A percentile compares a stretch with the other conserved stretches of the same genome.
phyloP scores from a whole-genome alignment of 176 grass and related monocot species.

The Eleusine indica region DNA sequence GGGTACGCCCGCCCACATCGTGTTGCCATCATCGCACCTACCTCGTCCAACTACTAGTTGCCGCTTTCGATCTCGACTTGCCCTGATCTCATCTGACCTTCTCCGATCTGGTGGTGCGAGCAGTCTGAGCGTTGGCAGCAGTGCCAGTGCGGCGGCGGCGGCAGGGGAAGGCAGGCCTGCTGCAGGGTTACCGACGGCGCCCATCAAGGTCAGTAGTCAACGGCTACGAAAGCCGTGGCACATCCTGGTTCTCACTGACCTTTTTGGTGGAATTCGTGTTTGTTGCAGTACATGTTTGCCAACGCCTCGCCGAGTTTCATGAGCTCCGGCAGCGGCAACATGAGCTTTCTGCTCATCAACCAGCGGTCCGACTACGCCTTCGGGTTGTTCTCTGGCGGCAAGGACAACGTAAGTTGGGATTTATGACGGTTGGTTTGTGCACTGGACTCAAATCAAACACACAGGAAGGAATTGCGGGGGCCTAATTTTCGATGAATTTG shows the following conservation, averaged over 20 bases:
- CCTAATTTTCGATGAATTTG: neutral
- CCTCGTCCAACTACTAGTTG: neutral
- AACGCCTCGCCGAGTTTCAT: constrained; percentile 55
- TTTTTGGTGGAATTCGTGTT: neutral
- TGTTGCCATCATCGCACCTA: no score
- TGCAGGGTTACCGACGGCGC: constrained; percentile 53
- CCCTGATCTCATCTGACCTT: neutral
- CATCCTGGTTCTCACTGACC: neutral
- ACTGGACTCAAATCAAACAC: neutral
- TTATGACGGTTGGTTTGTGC: neutral
- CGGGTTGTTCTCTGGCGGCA: constrained; percentile 72
- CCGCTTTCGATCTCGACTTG: neutral
- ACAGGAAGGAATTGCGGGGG: neutral
- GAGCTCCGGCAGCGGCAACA: constrained; percentile 47
- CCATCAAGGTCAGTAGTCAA: constrained; percentile 58
- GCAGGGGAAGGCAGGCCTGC: constrained; percentile 39
- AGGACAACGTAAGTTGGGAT: constrained; percentile 39
- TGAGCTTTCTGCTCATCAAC: constrained; percentile 72
- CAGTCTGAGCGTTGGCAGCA: constrained; percentile 51
- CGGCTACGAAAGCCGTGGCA: neutral
- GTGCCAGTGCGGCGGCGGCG: constrained; percentile 17
- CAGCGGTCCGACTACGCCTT: constrained; percentile 79
- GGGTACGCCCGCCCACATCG: constrained; percentile 28
- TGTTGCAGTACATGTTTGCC: constrained; percentile 71
- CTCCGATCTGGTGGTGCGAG: neutral